These are phyloP conservation scores for Salvia sclarea DNA, from an alignment of 305 asterid genomes.

Conservation along the genomic window DNA sequence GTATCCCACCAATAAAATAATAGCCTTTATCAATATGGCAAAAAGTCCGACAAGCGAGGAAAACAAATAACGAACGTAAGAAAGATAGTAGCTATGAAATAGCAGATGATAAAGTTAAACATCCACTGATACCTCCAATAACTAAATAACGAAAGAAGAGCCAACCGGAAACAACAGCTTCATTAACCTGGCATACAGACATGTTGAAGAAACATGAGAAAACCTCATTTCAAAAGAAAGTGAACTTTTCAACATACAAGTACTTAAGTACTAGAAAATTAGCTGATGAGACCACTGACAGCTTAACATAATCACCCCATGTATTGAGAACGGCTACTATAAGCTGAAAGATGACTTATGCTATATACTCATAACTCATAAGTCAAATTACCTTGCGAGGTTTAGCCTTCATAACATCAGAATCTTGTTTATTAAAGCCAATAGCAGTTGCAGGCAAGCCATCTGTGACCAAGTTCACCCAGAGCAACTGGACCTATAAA, in stretches of 20 bases:
- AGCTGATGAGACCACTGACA: neutral
- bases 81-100: constrained; percentile 16
- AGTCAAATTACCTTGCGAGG: constrained; percentile 82
- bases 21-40: constrained; percentile 15
- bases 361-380: constrained; percentile 11
- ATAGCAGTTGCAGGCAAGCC: constrained; percentile 99
- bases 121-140: constrained; percentile 76
- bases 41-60: constrained; percentile 20
- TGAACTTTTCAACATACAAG: constrained; percentile 15
- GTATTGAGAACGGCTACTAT: neutral
- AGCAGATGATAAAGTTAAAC: constrained; percentile 20
- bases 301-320: neutral
- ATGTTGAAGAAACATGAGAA: constrained; percentile 28
- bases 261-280: neutral
- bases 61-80: neutral
- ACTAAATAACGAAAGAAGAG: constrained; percentile 93
- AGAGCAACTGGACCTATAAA: constrained; percentile 92
- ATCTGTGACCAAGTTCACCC: constrained; percentile 99
- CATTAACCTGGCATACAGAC: constrained; percentile 72
- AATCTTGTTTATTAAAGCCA: constrained; percentile 97
- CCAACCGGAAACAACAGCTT: constrained; percentile 97
- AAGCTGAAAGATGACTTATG: neutral
- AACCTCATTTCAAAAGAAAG: constrained; percentile 27
- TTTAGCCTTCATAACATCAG: constrained; percentile 96
- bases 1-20: constrained; percentile 11